Percentiles rank a stretch among this genome's conserved stretches.
Conservation (phyloP, 106 monocot genomes). For the Dendrobium nobile region DNA sequence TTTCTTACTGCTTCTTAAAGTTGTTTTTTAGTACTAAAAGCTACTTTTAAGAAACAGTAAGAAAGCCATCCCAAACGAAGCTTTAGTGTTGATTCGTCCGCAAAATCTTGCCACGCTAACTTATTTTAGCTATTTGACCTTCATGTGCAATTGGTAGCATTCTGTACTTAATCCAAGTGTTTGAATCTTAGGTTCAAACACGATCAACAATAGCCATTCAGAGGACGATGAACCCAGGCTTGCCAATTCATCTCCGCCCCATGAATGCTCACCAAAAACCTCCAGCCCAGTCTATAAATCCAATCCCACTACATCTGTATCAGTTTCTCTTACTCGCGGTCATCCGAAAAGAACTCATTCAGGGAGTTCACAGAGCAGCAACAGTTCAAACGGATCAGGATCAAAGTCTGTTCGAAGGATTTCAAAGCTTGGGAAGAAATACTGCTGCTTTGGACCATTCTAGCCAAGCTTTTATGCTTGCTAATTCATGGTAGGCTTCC, state of each 20-base stretch:
- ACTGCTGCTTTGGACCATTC: slow-evolving; percentile 15
- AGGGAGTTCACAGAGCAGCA: slow-evolving; percentile 10
- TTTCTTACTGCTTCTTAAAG: too few species aligned
- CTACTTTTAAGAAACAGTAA: too few species aligned
- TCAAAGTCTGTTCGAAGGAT: slow-evolving; percentile 11
- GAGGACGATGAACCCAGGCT: neutral
- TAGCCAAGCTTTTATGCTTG: neutral
- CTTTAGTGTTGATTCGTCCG: neutral
- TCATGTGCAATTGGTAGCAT: neutral
- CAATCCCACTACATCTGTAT: neutral
- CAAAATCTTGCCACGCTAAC: neutral
- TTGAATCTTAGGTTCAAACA: neutral
- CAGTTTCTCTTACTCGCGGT: neutral
- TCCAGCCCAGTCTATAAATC: neutral
- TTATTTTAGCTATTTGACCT: neutral
- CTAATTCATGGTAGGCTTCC: neutral
- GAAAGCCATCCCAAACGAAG: too few species aligned
- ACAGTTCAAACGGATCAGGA: slow-evolving; percentile 2
- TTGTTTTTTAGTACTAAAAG: too few species aligned
- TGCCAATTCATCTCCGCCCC: neutral
- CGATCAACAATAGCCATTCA: neutral
- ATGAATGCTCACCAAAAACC: neutral
- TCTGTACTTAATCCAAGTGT: neutral
- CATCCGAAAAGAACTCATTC: slow-evolving; percentile 2
- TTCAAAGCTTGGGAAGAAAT: slow-evolving; percentile 16